Base-by-base conservation (phyloP, 1,284 basidiomycete species). In the Ceratobasidium sp. region DNA sequence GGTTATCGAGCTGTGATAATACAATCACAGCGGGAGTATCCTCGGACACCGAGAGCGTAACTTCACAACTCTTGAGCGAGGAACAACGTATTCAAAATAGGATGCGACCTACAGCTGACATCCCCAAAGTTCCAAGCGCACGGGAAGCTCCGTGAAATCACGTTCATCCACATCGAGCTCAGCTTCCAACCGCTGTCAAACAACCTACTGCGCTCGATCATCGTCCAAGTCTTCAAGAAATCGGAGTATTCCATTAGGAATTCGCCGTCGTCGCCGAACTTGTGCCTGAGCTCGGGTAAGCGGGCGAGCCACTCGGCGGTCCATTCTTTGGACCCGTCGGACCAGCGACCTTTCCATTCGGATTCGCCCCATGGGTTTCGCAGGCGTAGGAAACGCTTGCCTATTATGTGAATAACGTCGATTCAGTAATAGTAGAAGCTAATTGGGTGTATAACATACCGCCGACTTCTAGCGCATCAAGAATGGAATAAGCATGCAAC, bases 111-210 rank as follows among this genome's bases (percentile, higher is more conserved):
- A 74, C 64, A 63, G 49, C 81, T 75, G 48, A 82, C 83, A 79
- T 83, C 77, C 84, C 86, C 78, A 87, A 82, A 56, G 86, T 86
- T 64, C 87, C 85, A 48, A 87, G 79, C 7, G 84, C 84, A 2
- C 83, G 84, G 41, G 83, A 82, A 80, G 85, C 86, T 74, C 7
- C 58, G 41, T 11, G 69, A 72, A n/a, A 24, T 71, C 11, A 76
- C 65, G 24, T 76, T 74, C 27, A 74, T 7, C 72, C 72, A 74
- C 41, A 68, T 56, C 24, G 31, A 61, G 22, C 51, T 74, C 27
- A 77, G 27, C 34, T 65, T 73, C 76, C 69, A 72, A 14, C 34
- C 53, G 5, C 29, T 24, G 16, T 76, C 76, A 34, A 73, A 74
- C n/a, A 75, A 53, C 24, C 39, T 6, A 19, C 49, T 64, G 6